phyloP scores from a whole-genome alignment of 352 stramenopile genomes.

The Phytopythium oedochilum region DNA sequence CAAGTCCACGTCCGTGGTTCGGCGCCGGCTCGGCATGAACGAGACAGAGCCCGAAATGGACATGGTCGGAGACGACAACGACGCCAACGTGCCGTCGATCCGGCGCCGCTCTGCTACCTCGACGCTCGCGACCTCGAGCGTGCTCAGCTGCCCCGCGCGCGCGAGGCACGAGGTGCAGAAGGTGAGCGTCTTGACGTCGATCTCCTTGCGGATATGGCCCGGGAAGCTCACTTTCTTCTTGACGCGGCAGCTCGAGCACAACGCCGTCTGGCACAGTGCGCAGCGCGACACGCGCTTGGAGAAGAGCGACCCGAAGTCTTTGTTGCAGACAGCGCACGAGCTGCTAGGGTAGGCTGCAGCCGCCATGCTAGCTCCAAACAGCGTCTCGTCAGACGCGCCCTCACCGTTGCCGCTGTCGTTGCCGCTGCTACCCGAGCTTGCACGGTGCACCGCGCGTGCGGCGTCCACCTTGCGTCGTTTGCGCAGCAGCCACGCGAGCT shows the following conservation, averaged over 20 bases:
- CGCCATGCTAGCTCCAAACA: neutral
- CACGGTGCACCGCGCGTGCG: neutral
- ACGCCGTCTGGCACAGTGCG: constrained; percentile 23
- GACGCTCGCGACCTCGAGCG: constrained; percentile 22
- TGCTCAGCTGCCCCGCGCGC: constrained; percentile 18
- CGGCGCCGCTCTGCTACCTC: constrained; percentile 15
- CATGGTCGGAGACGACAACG: neutral
- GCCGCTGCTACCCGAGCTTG: neutral
- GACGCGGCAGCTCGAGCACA: constrained; percentile 24
- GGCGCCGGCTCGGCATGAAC: neutral
- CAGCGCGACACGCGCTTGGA: constrained; percentile 17
- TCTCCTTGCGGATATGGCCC: constrained; percentile 17
- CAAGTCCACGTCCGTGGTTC: neutral
- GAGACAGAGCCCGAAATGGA: neutral
- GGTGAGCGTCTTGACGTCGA: constrained; percentile 23
- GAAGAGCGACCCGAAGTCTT: constrained; percentile 22
- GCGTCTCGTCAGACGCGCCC: constrained; percentile 10
- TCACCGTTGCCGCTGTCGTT: constrained; percentile 10
- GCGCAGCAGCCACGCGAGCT: constrained; percentile 36
- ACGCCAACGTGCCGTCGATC: neutral
- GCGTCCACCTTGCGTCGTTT: constrained; percentile 13
- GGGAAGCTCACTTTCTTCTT: constrained; percentile 39
- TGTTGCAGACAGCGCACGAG: constrained; percentile 25
- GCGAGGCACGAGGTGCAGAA: constrained; percentile 34
- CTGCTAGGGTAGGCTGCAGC: neutral